Percentiles rank a stretch among this genome's conserved stretches.
Evolutionary conservation across 208 protist genomes (phyloP).

Genomic region (Plasmodiophora brassicae): DNA sequence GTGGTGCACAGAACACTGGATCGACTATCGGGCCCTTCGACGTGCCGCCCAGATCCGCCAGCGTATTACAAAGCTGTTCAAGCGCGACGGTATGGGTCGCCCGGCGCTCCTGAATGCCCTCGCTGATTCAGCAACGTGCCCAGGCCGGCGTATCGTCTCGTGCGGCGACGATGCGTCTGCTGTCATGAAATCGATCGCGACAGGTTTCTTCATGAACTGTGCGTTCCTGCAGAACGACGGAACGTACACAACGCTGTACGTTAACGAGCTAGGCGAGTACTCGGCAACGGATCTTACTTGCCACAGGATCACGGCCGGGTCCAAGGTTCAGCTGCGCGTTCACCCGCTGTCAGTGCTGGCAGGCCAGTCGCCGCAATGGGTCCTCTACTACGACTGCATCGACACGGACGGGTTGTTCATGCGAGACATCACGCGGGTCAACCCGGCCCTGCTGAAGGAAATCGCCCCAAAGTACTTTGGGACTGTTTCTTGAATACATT

Average conservation of each 20-base stretch:
- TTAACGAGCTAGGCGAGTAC: no score
- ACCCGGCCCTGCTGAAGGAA: neutral
- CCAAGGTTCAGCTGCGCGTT: neutral
- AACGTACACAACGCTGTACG: neutral
- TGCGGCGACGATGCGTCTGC: neutral
- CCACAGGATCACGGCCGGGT: no score
- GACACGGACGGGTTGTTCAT: neutral
- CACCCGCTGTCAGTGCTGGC: neutral
- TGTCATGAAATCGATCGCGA: neutral
- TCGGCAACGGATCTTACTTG: no score
- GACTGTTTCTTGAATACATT: no score
- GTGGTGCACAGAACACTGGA: constrained; percentile 76
- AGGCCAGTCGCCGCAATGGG: neutral
- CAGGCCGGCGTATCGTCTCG: neutral
- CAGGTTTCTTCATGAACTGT: constrained; percentile 16
- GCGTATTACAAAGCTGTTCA: neutral
- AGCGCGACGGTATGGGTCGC: neutral
- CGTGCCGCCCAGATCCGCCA: constrained; percentile 56
- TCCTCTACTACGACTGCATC: neutral
- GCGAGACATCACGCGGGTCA: neutral
- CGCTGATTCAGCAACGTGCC: neutral
- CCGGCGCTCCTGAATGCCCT: neutral
- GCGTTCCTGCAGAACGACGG: neutral
- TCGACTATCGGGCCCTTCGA: constrained; percentile 69
- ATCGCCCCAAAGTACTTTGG: constrained; percentile 25